Percentiles rank a stretch among this genome's conserved stretches.
Conservation (phyloP, 75 land plant genomes). For the Sequoiadendron giganteum region DNA sequence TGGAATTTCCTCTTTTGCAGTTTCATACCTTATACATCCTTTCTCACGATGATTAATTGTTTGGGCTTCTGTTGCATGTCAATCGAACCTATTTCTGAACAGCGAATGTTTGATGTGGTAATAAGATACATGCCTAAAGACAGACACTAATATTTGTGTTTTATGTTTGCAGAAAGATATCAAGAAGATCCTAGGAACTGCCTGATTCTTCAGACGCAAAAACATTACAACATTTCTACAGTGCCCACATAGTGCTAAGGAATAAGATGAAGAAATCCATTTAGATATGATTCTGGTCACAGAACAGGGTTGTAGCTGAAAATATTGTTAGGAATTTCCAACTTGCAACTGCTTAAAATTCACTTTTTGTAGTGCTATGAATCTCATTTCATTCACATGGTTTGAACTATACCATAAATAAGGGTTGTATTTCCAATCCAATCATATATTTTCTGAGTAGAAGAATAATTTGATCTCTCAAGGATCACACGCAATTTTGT, state of each 20-base stretch:
- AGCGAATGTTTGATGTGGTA: no score
- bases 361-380: neutral
- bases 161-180: slow-evolving; percentile 47
- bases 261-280: neutral
- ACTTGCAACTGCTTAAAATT: neutral
- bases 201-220: neutral
- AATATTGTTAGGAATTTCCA: neutral
- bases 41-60: no score
- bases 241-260: neutral
- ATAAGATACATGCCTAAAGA: neutral
- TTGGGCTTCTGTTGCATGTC: neutral
- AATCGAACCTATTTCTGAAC: no score
- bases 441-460: neutral
- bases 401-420: neutral
- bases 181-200: slow-evolving; percentile 30
- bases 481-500: neutral
- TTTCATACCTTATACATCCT: neutral
- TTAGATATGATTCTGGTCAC: neutral
- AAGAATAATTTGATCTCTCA: neutral
- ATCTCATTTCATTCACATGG: neutral
- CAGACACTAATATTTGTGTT: neutral
- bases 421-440: neutral
- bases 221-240: neutral
- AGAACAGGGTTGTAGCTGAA: neutral
- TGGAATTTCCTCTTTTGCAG: neutral